Base-by-base conservation (phyloP, 2,329 filamentous ascomycete species). In the Orbilia oligospora region DNA sequence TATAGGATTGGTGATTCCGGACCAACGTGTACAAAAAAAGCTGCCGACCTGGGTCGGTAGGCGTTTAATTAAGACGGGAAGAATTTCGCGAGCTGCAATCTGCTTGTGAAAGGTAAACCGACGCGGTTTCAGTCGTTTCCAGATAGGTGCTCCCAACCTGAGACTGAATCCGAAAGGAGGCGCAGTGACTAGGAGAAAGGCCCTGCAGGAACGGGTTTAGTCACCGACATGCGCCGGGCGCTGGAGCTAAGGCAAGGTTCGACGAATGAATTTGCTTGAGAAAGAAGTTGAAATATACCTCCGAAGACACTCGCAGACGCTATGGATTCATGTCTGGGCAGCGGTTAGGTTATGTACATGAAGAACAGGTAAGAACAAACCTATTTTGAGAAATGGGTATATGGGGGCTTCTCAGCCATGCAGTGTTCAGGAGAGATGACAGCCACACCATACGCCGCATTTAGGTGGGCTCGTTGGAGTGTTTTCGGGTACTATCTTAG, bases 51-150 rank as follows among this genome's bases (percentile, higher is more conserved):
- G 64, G 71, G 71, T 56, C 71, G 64, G 64, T 69, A 69, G 71
- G 71, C 64, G 71, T 71, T 61, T 77, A 71, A 69, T 75, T 69
- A 68, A 64, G 72, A 64, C 64, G 71, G 71, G 67, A 65, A 71
- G 65, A 55, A 71, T 38, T 61, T 77, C 73, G 73, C 58, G 73
- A 77, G 73, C 70, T 55, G 46, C 22, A 44, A 56, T 41, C 24
- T 36, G 38, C 30, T 48, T 56, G 41, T 63, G 65, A 49, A 46
- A 18, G 68, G 73, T 55, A 77, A 66, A 24, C 38, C 38, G 67
- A 77, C 67, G 73, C 73, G 73, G 73, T 77, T 77, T 77, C 73
- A 77, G 67, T 71, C 33, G 58, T 51, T 69, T 64, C 64, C 49
- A 55, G 44, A 61, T 53, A 46, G 71, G 55, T 38, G 61, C 61